Base-by-base conservation (phyloP, 78 protist genomes). In the Speleostelium caveatum region DNA sequence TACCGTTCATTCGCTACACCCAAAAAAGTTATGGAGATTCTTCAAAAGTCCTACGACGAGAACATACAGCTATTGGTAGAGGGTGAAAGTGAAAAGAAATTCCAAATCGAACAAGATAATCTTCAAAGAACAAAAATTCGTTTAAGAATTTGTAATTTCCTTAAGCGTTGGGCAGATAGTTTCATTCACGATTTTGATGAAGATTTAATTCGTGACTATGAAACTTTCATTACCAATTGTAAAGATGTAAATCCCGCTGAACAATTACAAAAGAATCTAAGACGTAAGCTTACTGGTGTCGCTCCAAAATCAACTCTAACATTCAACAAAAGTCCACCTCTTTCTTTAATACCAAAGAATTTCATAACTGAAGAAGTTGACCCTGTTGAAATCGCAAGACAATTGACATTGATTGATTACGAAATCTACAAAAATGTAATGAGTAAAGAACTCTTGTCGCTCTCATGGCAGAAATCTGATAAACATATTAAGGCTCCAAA, bases 341-440 rank as follows among this genome's bases (percentile, higher is more conserved):
- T 78, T 8, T 30, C 63, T 22, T 56, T 88, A 2, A 16, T 62
- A 51, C 86, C 87, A 42, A 88, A 75, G 41, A 19, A 21, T 22
- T 75, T 75, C 0, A 73, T 76, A 59, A 39, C 59, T n/a, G 86
- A 74, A 35, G 94, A 91, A 21, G 36, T 93, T 30, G 92, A 93
- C 22, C 96, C 96, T 28, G 71, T 59, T 30, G 97, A 95, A 28
- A 65, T 95, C 38, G 95, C 97, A 16, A 80, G 96, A 61, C 97
- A 95, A 69, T 59, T 95, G 51, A 93, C 95, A 2, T 28, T 95
- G 0, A 71, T 88, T n/a, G 96, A 95, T 16, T 95, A 69, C 33
- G 86, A 75, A 32, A 24, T 95, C 33, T 95, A 41, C 16, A 63
- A 41, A 66, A 17, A 60, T 8, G 95, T 95, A 26, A 87, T 69